Base-by-base conservation (phyloP, 2,329 filamentous ascomycete species). In the Didymella segeticola region DNA sequence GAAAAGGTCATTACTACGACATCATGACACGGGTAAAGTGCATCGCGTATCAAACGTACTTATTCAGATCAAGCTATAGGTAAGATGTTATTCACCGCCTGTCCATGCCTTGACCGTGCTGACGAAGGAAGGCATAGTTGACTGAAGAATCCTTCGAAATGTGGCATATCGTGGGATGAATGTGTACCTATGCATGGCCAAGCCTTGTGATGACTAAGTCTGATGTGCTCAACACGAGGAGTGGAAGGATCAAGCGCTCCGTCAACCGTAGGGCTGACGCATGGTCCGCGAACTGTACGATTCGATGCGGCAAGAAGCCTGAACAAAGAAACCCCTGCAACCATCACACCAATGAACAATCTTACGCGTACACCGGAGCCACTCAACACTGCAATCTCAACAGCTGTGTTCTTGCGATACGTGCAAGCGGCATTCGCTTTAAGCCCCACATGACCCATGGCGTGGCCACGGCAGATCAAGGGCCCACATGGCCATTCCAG, bases 181-280 rank as follows among this genome's bases (percentile, higher is more conserved):
- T 6, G 29, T 37, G 37, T 26, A 15, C 47, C 43, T 45, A 47
- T 52, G 53, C 47, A 56, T 25, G 42, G 26, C 38, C 25, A 42
- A 31, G 33, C 17, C 42, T 23, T 12, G 22, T 25, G 25, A 27
- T 48, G 43, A 45, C 48, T 51, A 39, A 26, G 15, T 33, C 14
- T 36, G 31, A 48, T 12, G 14, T 23, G 14, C 17, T 17, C 11
- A 31, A 30, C 22, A 38, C 37, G 23, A 56, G 48, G 5, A 38
- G 26, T 38, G 30, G 38, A 41, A 31, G 33, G 43, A 53, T 17
- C 37, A 34, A 47, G 43, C 38, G 31, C 47, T 41, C 27, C 42
- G 30, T 45, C 8, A 2, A 45, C 33, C 43, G 33, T 56, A 56
- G 53, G 53, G 53, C 53, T 56, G 53, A 49, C 48, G 48, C 48